Evolutionary conservation across 2,329 filamentous ascomycete species (phyloP).

Genomic region (Tricladium varicosporioides): DNA sequence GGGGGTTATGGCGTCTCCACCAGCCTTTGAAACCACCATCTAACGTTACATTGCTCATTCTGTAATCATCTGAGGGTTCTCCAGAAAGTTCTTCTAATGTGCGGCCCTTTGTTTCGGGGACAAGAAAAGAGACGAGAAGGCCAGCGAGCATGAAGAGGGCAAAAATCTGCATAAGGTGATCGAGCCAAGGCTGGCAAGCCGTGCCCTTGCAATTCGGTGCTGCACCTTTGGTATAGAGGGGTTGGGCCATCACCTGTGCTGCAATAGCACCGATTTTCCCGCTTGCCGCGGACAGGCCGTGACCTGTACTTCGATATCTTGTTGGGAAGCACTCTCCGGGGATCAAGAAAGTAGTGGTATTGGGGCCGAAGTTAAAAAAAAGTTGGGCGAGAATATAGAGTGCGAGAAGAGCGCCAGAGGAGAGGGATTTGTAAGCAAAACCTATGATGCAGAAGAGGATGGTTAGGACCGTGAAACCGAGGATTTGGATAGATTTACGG

Average conservation of each 20-base stretch:
- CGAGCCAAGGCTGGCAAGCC: constrained; percentile 53
- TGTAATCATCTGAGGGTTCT: constrained; percentile 39
- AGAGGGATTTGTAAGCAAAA: constrained; percentile 54
- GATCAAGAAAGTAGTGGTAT: constrained; percentile 38
- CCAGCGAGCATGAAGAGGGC: constrained; percentile 79
- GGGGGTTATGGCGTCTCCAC: constrained; percentile 16
- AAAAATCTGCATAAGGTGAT: constrained; percentile 75
- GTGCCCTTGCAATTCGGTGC: constrained; percentile 18
- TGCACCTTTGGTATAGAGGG: constrained; percentile 44
- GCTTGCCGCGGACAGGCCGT: constrained; percentile 37
- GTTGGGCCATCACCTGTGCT: constrained; percentile 51
- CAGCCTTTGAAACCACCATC: constrained; percentile 6
- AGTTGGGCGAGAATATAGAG: constrained; percentile 66
- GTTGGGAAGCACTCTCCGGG: constrained; percentile 39
- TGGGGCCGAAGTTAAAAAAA: constrained; percentile 59
- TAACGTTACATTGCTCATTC: no score
- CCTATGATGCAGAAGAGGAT: constrained; percentile 62
- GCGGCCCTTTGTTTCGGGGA: constrained; percentile 74
- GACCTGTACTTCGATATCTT: constrained; percentile 35
- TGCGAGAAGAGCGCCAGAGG: constrained; percentile 50
- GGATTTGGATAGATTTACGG: constrained; percentile 73
- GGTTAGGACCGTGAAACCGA: constrained; percentile 60
- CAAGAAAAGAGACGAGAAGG: constrained; percentile 63
- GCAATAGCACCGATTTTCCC: constrained; percentile 38
- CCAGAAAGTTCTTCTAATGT: constrained; percentile 72